phyloP scores from a whole-genome alignment of 192 early-diverging fungal genomes.

The Podochytrium sp. region DNA sequence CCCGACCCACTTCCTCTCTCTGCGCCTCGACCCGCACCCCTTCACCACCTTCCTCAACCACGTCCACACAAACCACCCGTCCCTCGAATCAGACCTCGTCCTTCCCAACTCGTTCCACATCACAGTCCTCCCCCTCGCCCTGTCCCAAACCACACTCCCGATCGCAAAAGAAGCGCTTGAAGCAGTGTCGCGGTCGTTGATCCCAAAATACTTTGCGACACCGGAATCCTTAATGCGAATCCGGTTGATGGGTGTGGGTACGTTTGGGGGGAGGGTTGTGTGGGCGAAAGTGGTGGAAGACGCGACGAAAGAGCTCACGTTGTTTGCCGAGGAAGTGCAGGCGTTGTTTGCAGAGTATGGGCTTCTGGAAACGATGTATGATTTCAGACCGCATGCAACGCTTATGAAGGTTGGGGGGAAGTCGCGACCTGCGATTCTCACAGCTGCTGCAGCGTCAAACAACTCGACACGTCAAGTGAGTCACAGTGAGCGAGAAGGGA shows the following conservation, averaged over 20 bases:
- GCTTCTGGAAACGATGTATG: not conserved
- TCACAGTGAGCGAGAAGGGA: not conserved
- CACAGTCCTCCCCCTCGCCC: not conserved
- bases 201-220: not conserved
- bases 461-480: not conserved
- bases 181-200: not conserved
- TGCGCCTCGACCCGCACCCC: not conserved
- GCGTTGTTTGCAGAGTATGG: not conserved
- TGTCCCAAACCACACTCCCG: not conserved
- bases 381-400: slow-evolving; percentile 11
- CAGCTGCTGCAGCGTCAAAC: not conserved
- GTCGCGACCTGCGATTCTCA: not conserved
- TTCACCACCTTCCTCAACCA: not conserved
- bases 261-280: slow-evolving; percentile 13
- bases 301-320: not conserved
- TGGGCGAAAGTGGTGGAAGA: slow-evolving; percentile 1
- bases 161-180: not conserved
- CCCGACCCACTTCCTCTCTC: slow-evolving; percentile 19
- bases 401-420: slow-evolving; percentile 14
- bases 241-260: not conserved
- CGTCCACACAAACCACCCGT: not conserved
- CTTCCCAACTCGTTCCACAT: not conserved
- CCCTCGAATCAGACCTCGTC: not conserved
- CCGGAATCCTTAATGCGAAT: not conserved
- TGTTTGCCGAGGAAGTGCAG: slow-evolving; percentile 10